These are phyloP conservation scores for Dendrothele bispora DNA, from an alignment of 768 basidiomycete genomes.

Conservation along the genomic window DNA sequence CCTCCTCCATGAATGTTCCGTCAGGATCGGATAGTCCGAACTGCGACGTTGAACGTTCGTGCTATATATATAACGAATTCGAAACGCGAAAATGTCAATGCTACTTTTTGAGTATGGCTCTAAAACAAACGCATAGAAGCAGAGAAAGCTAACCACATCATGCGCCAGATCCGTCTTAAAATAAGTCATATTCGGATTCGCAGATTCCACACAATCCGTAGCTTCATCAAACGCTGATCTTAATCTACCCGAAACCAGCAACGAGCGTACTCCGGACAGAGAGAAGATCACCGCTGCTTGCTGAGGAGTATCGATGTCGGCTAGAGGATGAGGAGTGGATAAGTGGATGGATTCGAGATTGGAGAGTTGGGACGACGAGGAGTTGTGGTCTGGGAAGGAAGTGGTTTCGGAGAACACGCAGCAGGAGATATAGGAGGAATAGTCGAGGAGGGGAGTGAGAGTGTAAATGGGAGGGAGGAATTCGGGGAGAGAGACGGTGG, in stretches of 20 bases:
- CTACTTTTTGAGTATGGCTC: background rate
- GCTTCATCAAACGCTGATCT: background rate
- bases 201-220: conserved; percentile 28
- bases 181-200: conserved; percentile 21
- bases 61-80: conserved; percentile 23
- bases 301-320: conserved; percentile 8
- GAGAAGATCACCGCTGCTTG: conserved; percentile 7
- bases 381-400: no score
- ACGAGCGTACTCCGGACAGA: background rate
- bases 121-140: no score
- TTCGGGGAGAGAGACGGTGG: background rate
- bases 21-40: conserved; percentile 37
- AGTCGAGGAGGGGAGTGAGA: background rate
- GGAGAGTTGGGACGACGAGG: background rate
- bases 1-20: conserved; percentile 39
- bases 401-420: conserved; percentile 6
- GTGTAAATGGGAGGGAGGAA: background rate
- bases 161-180: conserved; percentile 49
- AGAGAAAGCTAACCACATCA: conserved; percentile 30
- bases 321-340: conserved; percentile 8
- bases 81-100: no score
- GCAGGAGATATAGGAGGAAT: background rate
- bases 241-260: conserved; percentile 6
- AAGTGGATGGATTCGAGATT: conserved; percentile 5
- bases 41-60: conserved; percentile 47